Evolutionary conservation across 169 alveolate genomes (phyloP), one percentile per base, ranked within the genome.

Genomic region (Plasmodium vivax): DNA sequence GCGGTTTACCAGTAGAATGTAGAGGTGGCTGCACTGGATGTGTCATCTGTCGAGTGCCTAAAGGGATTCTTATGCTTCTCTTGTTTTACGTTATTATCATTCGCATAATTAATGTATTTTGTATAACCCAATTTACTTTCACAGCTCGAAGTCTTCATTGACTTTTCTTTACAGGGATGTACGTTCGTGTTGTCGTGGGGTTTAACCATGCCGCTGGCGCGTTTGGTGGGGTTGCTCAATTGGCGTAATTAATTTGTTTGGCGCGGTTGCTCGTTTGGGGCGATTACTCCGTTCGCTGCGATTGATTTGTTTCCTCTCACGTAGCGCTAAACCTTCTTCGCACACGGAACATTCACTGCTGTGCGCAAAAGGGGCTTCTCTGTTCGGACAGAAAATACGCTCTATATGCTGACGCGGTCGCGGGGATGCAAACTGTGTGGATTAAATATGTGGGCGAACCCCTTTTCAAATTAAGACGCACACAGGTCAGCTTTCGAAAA

Each of bases 71-170:
- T 80, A 79, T 79, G 82, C 72, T 68, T 73, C 41, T 72, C 84
- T 43, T 81, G 51, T 72, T 32, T 82, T 81, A 82, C 72, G 81
- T 72, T 92, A 71, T 82, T 73, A 58, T 72, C 45, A 51, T 41
- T 92, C 41, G 92, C 92, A 81, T 92, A 82, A 47, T 88, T 79
- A 58, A 62, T 80, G 82, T 82, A 82, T 68, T 91, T 82, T 54
- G 75, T 79, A 82, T 51, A 47, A 45, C 71, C 38, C 91, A 91
- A 56, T n/a, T 58, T 92, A 62, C 62, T 74, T 68, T 74, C 92
- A 82, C 92, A 71, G 41, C 47, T 77, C 36, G 62, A 92, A 82
- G 84, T 82, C 95, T 73, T 92, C 95, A 92, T 92, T 82, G 95
- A 92, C 56, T 92, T 92, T 32, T 77, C 74, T 80, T 88, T 88